Evolutionary conservation across 169 alveolate species (phyloP).

Genomic region (Plasmodium gaboni): DNA sequence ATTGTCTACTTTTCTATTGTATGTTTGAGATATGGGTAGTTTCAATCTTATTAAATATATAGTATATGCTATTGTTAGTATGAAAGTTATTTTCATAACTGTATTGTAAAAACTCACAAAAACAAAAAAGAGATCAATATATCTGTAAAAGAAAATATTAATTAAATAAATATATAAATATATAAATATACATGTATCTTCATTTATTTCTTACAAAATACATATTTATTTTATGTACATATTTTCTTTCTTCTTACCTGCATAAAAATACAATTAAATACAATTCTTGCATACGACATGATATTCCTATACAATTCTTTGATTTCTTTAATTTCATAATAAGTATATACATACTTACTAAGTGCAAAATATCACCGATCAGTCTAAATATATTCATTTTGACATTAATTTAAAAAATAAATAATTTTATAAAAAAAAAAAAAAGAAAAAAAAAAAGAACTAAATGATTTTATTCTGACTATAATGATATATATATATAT

Average conservation of each 20-base stretch:
- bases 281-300: slow-evolving; percentile 97
- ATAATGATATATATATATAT: not conserved
- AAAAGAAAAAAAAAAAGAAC: not conserved
- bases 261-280: slow-evolving; percentile 94
- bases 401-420: slow-evolving; percentile 61
- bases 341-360: slow-evolving; percentile 93
- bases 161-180: not conserved
- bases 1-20: slow-evolving; percentile 93
- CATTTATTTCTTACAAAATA: not conserved
- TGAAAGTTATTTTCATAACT: slow-evolving; percentile 93
- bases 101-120: slow-evolving; percentile 94
- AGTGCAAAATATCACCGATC: slow-evolving; percentile 95
- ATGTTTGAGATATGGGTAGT: slow-evolving; percentile 92
- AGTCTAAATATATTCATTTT: slow-evolving; percentile 95
- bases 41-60: slow-evolving; percentile 90
- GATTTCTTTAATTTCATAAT: slow-evolving; percentile 91
- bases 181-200: not conserved
- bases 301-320: slow-evolving; percentile 95
- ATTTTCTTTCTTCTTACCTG: slow-evolving; percentile 83
- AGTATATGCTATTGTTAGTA: slow-evolving; percentile 90
- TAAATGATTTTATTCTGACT: not conserved
- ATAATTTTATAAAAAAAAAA: not conserved
- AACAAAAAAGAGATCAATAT: slow-evolving; percentile 88
- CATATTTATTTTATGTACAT: not conserved
- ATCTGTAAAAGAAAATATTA: slow-evolving; percentile 57